Conservation (phyloP, 371 early-diverging fungal species). For the Lichtheimia ornata region DNA sequence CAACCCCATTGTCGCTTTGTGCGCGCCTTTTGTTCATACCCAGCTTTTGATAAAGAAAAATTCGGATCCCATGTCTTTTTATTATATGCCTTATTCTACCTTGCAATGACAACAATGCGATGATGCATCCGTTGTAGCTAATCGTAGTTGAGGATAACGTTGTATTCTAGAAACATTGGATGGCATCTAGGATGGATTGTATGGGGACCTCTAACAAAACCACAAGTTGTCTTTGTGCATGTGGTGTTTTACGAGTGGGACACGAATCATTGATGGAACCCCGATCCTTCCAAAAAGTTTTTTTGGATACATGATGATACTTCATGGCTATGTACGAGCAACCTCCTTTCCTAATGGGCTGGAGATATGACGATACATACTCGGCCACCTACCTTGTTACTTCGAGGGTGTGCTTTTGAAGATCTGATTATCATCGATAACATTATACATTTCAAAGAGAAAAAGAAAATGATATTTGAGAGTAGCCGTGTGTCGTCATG, state of each 20-base stretch:
- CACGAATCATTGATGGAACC: background rate
- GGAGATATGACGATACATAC: slow-evolving; percentile 19
- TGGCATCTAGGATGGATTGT: too few relatives aligned
- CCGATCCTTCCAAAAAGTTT: slow-evolving; percentile 14
- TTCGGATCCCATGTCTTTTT: too few relatives aligned
- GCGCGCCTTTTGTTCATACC: background rate
- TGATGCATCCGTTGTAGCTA: too few relatives aligned
- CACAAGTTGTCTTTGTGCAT: background rate
- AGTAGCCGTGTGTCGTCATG: too few relatives aligned
- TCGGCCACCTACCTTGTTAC: slow-evolving; percentile 20
- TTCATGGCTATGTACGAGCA: slow-evolving; percentile 8
- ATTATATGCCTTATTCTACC: too few relatives aligned
- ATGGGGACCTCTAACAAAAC: background rate
- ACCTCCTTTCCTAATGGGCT: slow-evolving; percentile 4
- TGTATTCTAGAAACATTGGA: too few relatives aligned
- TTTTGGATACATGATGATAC: slow-evolving; percentile 20
- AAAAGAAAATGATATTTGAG: background rate
- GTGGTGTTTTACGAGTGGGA: background rate
- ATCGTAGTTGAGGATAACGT: too few relatives aligned
- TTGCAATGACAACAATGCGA: too few relatives aligned
- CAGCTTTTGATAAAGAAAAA: too few relatives aligned
- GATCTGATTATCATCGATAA: slow-evolving; percentile 7
- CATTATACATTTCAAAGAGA: background rate
- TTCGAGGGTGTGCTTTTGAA: slow-evolving; percentile 12
- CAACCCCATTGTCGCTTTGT: background rate